Evolutionary conservation across 805 yeast genomes (phyloP), one percentile per base, ranked within the genome.

Genomic region (Ogataea paraovalis): DNA sequence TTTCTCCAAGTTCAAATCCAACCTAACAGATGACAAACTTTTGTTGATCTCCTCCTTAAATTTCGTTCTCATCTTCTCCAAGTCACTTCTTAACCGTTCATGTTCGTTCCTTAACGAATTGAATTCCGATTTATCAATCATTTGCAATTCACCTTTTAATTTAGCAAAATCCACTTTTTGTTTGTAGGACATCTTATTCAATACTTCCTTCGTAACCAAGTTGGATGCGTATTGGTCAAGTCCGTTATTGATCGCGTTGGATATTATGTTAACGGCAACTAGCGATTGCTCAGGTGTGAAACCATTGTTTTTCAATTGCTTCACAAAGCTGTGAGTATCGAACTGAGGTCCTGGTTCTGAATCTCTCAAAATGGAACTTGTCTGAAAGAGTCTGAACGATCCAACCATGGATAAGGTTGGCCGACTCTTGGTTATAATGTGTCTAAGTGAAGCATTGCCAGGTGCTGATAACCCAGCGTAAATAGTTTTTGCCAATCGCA

Each of bases 141-240:
- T 82, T 58, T 89, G 91, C 38, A 94, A 74, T 64, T 92, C 98
- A 28, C 96, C 96, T 61, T 91, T 85, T 50, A 94, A 76, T 62
- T 92, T 92, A 34, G 97, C 94, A 74, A 94, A 92, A 62, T 94
- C 98, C 28, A 94, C 97, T 58, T 92, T 88, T 60, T 94, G 98
- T 64, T 92, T 96, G 66, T 94, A 94, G 3, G 96, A 85, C 61
- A 90, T 78, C 55, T 90, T 82, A 27, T 87, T 82, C 40, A 92
- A 75, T 39, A 84, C 82, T 57, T 90, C 97, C 57, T 89, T 84
- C 22, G 90, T 80, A n/a, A 92, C 96, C 47, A 92, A 69, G 59
- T 85, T 85, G 34, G 83, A 74, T 9, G 91, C 82, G 22, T 89
- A 82, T 47, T 85, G 80, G 20, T 77, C 76, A 27, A 90, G 81